Conservation (phyloP, 73 alveolate species). For the Effrenium voratum region DNA sequence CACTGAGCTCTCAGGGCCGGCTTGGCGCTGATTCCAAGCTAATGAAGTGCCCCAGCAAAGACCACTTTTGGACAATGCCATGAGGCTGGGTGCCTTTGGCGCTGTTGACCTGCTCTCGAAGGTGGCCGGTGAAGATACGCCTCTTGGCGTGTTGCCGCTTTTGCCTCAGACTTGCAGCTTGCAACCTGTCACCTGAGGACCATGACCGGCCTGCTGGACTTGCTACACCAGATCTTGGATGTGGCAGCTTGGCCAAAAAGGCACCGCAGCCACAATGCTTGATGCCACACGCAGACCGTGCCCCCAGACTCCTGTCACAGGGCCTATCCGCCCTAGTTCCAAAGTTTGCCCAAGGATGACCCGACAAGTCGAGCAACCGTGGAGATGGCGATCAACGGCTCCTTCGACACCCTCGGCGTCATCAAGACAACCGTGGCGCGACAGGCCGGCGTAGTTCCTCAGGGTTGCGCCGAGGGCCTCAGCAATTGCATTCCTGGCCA, state of each 20-base stretch:
- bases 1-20: not conserved
- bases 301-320: not conserved
- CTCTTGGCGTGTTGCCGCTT: not conserved
- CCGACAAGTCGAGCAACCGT: conserved; percentile 78
- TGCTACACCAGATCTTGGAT: conserved; percentile 15
- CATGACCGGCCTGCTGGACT: conserved; percentile 50
- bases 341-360: conserved; percentile 26
- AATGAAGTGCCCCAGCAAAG: not conserved
- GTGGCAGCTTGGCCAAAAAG: conserved; percentile 21
- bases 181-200: not conserved
- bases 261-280: not conserved
- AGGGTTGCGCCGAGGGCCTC: too few relatives aligned
- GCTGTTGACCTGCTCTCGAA: conserved; percentile 16
- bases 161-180: not conserved
- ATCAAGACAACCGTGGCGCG: conserved; percentile 41
- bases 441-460: conserved; percentile 10
- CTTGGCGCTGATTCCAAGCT: not conserved
- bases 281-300: not conserved
- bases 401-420: conserved; percentile 50
- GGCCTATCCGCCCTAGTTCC: too few relatives aligned
- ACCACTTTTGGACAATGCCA: not conserved
- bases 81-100: conserved; percentile 52
- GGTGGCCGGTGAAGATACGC: conserved; percentile 46
- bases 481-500: too few relatives aligned
- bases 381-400: conserved; percentile 54